Conservation (phyloP, 2,329 filamentous ascomycete genomes). For the Alternaria dauci region DNA sequence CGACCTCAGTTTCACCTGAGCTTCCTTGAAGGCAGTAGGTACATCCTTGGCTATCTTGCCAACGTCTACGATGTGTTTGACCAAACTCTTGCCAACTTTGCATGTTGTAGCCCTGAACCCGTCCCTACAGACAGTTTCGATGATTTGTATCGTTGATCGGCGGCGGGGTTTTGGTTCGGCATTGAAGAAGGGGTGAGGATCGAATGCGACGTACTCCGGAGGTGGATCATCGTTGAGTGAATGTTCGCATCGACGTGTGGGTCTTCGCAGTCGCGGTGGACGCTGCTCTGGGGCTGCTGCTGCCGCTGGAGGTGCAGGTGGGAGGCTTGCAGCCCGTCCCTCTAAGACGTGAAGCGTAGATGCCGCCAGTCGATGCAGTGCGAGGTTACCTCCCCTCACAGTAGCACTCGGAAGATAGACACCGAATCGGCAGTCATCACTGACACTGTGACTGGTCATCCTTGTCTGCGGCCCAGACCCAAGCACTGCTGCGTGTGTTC, state of each 20-base stretch:
- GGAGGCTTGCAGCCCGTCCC: neutral
- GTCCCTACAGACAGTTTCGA: neutral
- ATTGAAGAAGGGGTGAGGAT: conserved; percentile 8
- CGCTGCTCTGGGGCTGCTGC: neutral
- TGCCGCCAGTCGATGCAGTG: neutral
- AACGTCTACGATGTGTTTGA: conserved; percentile 1
- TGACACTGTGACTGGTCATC: neutral
- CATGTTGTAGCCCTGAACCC: neutral
- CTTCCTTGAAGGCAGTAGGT: neutral
- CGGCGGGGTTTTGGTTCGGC: neutral
- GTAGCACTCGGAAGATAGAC: conserved; percentile 4
- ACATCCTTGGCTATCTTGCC: conserved; percentile 9
- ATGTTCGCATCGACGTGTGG: neutral
- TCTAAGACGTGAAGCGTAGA: neutral
- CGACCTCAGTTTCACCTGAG: conserved; percentile 1
- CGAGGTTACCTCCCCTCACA: conserved; percentile 1
- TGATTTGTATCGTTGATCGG: neutral
- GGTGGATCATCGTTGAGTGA: neutral
- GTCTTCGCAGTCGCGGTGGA: neutral
- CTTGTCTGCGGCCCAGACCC: neutral
- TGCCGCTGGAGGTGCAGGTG: neutral
- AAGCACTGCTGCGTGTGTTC: neutral
- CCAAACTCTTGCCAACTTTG: conserved; percentile 7
- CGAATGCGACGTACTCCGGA: conserved; percentile 7
- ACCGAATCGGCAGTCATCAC: conserved; percentile 1